A percentile compares a stretch with the other conserved stretches of the same genome.
phyloP scores from a whole-genome alignment of 2,329 filamentous ascomycete genomes.

The Pestalotiopsis sp. region DNA sequence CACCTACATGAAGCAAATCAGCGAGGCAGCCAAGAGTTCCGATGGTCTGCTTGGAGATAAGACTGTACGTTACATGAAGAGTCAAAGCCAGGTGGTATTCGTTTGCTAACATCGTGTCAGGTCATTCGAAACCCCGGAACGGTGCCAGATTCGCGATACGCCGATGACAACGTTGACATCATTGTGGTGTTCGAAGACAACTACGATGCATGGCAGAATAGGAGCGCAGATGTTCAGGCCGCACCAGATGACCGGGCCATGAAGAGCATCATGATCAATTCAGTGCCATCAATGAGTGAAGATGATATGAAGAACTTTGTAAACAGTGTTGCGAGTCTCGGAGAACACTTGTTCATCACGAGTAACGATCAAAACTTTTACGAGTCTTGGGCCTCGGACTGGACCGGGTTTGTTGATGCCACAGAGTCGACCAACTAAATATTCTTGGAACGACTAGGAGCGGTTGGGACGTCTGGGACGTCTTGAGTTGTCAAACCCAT shows the following conservation, averaged over 20 bases:
- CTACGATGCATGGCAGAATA: slow-evolving; percentile 1
- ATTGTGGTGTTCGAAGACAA: slow-evolving; percentile 4
- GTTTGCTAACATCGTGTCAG: not conserved
- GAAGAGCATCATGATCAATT: slow-evolving; percentile 9
- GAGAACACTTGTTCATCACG: slow-evolving; percentile 4
- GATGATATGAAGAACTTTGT: not conserved
- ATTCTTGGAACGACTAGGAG: not conserved
- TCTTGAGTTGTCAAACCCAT: not conserved
- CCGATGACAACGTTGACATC: not conserved
- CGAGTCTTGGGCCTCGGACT: slow-evolving; percentile 7
- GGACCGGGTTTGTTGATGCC: not conserved
- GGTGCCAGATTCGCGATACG: not conserved
- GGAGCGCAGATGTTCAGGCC: not conserved
- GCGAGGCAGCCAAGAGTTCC: not conserved
- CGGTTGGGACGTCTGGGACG: not conserved
- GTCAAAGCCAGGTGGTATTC: not conserved
- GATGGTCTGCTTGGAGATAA: not conserved
- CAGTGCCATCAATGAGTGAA: not conserved
- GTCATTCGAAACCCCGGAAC: slow-evolving; percentile 3
- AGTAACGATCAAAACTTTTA: slow-evolving; percentile 1
- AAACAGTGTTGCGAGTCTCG: not conserved
- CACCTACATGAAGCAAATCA: not conserved
- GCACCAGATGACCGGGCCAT: not conserved
- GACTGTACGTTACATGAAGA: not conserved
- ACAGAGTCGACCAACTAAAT: not conserved